These are phyloP conservation scores for Scheffersomyces illinoinensis DNA, from an alignment of 1,139 yeast species.

Conservation along the genomic window DNA sequence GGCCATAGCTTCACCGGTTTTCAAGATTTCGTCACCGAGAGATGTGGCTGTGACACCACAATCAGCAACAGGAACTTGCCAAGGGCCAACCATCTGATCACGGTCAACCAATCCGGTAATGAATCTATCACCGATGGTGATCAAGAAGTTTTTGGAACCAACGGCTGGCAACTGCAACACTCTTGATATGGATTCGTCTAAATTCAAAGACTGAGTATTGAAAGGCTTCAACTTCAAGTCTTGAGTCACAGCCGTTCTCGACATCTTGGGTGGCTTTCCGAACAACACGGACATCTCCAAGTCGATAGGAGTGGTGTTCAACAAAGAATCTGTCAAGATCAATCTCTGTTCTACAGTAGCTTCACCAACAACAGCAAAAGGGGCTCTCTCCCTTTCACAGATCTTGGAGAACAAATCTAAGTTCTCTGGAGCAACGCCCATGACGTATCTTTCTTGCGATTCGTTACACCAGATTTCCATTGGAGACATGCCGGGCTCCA, in stretches of 20 bases:
- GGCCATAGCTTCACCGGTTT: conserved; percentile 94
- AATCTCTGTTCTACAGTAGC: conserved; percentile 88
- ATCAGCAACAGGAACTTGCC: conserved; percentile 99
- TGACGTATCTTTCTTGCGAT: conserved; percentile 96
- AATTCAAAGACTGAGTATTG: conserved; percentile 25
- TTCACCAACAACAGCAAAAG: conserved; percentile 91
- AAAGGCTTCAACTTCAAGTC: conserved; percentile 58
- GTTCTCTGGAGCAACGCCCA: conserved; percentile 86
- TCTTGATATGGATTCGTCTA: conserved; percentile 73
- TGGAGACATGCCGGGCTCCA: conserved; percentile 99
- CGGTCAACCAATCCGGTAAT: conserved; percentile 96
- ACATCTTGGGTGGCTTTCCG: conserved; percentile 96
- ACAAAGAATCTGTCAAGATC: conserved; percentile 74
- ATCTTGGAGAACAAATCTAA: conserved; percentile 70
- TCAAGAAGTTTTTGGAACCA: conserved; percentile 91
- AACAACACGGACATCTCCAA: conserved; percentile 95
- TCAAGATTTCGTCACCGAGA: conserved; percentile 66
- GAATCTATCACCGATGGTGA: conserved; percentile 96
- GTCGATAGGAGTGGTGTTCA: conserved; percentile 85
- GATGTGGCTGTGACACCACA: conserved; percentile 96
- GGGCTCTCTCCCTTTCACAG: conserved; percentile 95
- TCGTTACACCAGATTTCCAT: conserved; percentile 99
- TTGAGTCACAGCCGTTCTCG: conserved; percentile 71
- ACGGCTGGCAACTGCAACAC: conserved; percentile 91
- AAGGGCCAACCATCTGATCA: conserved; percentile 99